A percentile compares a stretch with the other conserved stretches of the same genome.
Conservation (phyloP, 106 monocot species). For the Acanthochlamys bracteata region DNA sequence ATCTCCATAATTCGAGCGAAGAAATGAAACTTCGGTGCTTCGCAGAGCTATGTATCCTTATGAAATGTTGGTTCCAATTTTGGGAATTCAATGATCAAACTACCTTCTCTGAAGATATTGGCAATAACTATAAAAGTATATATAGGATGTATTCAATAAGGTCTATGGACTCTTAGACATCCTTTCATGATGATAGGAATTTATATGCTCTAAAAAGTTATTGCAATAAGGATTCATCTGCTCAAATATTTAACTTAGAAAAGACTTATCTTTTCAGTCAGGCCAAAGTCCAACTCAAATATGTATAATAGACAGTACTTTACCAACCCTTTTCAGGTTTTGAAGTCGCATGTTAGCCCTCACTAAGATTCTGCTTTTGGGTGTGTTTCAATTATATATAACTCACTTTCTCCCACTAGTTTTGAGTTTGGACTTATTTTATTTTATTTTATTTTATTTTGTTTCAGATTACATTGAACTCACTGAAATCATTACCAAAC, state of each 20-base stretch:
- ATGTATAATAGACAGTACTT: conserved; percentile 28
- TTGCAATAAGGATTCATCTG: conserved; percentile 19
- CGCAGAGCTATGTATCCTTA: no score
- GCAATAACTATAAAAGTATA: not conserved
- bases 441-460: no score
- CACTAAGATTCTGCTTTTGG: conserved; percentile 11
- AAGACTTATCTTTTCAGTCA: conserved; percentile 24
- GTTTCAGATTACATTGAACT: no score
- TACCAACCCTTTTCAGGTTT: conserved; percentile 14
- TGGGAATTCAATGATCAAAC: not conserved
- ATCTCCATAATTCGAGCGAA: no score
- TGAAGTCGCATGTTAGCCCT: conserved; percentile 7
- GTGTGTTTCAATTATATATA: no score
- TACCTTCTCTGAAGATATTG: not conserved
- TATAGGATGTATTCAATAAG: conserved; percentile 37
- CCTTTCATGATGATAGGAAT: conserved; percentile 33
- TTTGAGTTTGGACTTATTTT: no score
- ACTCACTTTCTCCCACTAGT: no score
- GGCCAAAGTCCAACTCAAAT: conserved; percentile 27
- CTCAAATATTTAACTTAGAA: conserved; percentile 30
- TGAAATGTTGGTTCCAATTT: not conserved
- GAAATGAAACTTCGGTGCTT: no score
- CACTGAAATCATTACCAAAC: no score
- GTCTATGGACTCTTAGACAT: conserved; percentile 42
- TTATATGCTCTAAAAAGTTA: conserved; percentile 21